A percentile compares a stretch with the other conserved stretches of the same genome.
Evolutionary conservation across 2,329 filamentous ascomycete species (phyloP).

Genomic region (Xylariomycetidae sp.): DNA sequence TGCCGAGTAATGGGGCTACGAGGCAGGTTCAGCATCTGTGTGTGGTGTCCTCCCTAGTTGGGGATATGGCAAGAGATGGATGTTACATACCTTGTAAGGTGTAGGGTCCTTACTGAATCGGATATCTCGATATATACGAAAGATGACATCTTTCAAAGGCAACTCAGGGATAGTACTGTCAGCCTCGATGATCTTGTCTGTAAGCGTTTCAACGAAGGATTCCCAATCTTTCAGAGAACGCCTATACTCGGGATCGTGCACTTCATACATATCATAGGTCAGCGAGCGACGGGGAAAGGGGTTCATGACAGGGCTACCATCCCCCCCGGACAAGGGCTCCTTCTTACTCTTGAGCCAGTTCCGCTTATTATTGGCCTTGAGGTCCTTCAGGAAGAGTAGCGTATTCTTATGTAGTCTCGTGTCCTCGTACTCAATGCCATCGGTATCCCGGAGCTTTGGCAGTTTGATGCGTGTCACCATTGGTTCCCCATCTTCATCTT

Average conservation of each 20-base stretch:
- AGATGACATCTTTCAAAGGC: conserved; percentile 79
- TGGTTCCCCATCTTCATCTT: conserved; percentile 33
- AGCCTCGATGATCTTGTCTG: conserved; percentile 62
- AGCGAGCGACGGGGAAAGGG: no score
- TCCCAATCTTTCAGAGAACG: conserved; percentile 77
- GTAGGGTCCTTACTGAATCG: conserved; percentile 80
- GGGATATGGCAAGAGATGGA: no score
- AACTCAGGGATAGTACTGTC: conserved; percentile 85
- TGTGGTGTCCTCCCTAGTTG: no score
- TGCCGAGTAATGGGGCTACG: conserved; percentile 72
- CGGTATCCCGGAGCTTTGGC: conserved; percentile 35
- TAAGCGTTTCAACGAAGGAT: conserved; percentile 69
- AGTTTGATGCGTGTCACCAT: conserved; percentile 37
- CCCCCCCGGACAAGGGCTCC: no score
- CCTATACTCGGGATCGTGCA: conserved; percentile 75
- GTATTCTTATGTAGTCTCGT: conserved; percentile 54
- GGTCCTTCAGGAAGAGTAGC: conserved; percentile 50
- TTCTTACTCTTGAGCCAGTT: conserved; percentile 56
- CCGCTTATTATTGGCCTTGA: conserved; percentile 56
- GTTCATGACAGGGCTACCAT: no score
- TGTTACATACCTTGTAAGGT: conserved; percentile 70
- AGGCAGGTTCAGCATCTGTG: no score
- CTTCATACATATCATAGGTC: conserved; percentile 36
- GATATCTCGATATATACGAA: conserved; percentile 82
- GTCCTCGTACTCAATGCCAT: conserved; percentile 45